phyloP scores from a whole-genome alignment of 1,284 basidiomycete species.

The Rugosomyces carneus region DNA sequence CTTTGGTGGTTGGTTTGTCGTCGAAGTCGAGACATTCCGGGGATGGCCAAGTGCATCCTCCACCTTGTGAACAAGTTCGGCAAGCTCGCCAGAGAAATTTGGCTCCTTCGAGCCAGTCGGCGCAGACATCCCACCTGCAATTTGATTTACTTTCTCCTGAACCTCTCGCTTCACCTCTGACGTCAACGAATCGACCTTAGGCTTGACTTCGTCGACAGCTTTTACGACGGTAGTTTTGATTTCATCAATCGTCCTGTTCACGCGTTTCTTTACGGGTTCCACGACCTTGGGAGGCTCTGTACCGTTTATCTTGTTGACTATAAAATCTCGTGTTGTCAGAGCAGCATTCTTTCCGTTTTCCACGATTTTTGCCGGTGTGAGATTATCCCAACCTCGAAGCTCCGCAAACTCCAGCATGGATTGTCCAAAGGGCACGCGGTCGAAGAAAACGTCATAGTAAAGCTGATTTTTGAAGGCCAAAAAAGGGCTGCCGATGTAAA shows the following conservation, averaged over 20 bases:
- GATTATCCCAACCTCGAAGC: conserved; percentile 68
- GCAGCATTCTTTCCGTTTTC: conserved; percentile 49
- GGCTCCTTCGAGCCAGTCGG: conserved; percentile 43
- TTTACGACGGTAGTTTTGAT: conserved; percentile 28
- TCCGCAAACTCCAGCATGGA: conserved; percentile 78
- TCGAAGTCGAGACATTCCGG: conserved; percentile 11
- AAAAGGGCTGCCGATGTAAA: conserved; percentile 76
- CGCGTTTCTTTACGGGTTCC: conserved; percentile 35
- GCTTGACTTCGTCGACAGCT: conserved; percentile 35
- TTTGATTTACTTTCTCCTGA: conserved; percentile 34
- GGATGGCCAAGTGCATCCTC: conserved; percentile 58
- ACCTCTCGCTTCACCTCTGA: conserved; percentile 46
- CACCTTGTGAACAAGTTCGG: conserved; percentile 60
- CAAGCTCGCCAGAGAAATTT: conserved; percentile 56
- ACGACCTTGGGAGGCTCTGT: conserved; percentile 29
- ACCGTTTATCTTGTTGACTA: conserved; percentile 37
- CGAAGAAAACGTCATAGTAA: conserved; percentile 79
- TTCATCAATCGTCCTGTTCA: conserved; percentile 32
- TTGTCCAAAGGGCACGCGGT: conserved; percentile 73
- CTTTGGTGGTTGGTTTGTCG: conserved; percentile 24
- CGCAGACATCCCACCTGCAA: conserved; percentile 29
- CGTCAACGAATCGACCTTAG: conserved; percentile 42
- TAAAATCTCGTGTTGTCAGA: conserved; percentile 44
- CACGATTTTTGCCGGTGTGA: conserved; percentile 55
- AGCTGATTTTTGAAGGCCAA: conserved; percentile 65